phyloP scores from a whole-genome alignment of 2,329 filamentous ascomycete species.

The Fusarium newnesense region DNA sequence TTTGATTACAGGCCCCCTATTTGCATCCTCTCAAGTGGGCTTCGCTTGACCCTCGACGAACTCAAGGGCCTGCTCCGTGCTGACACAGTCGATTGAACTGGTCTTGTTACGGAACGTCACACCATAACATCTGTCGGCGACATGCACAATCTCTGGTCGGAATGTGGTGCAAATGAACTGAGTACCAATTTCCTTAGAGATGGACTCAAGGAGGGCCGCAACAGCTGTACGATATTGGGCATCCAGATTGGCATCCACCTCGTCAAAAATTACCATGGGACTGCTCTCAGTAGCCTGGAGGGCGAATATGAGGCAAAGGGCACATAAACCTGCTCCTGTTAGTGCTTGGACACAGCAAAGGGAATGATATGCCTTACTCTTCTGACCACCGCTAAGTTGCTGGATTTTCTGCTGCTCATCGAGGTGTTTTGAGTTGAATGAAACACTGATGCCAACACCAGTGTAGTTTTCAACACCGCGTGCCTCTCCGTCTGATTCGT shows the following conservation, averaged over 20 bases:
- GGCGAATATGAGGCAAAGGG: slow-evolving; percentile 97
- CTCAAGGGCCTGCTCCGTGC: slow-evolving; percentile 84
- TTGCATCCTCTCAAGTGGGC: slow-evolving; percentile 38
- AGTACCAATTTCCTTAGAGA: slow-evolving; percentile 72
- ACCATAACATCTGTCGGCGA: slow-evolving; percentile 97
- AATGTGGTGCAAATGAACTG: slow-evolving; percentile 99
- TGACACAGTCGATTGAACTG: slow-evolving; percentile 91
- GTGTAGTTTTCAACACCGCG: slow-evolving; percentile 92
- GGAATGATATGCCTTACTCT: slow-evolving; percentile 73
- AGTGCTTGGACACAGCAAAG: background rate
- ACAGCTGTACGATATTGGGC: slow-evolving; percentile 98
- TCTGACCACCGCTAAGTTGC: slow-evolving; percentile 96
- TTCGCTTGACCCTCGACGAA: slow-evolving; percentile 88
- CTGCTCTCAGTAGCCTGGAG: slow-evolving; percentile 97
- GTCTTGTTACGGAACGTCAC: slow-evolving; percentile 95
- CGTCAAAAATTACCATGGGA: slow-evolving; percentile 98
- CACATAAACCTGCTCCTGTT: slow-evolving; percentile 77
- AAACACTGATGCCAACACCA: slow-evolving; percentile 95
- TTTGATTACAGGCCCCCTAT: slow-evolving; percentile 5
- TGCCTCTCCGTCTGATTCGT: slow-evolving; percentile 75
- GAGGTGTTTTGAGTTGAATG: slow-evolving; percentile 94
- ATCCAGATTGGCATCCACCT: slow-evolving; percentile 98
- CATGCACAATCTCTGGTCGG: slow-evolving; percentile 92
- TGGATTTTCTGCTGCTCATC: slow-evolving; percentile 98
- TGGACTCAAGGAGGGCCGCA: slow-evolving; percentile 84